Percentiles rank a stretch among this genome's conserved stretches.
These are phyloP conservation scores for Oidium heveae DNA, from an alignment of 2,329 filamentous ascomycete species.

Conservation along the genomic window DNA sequence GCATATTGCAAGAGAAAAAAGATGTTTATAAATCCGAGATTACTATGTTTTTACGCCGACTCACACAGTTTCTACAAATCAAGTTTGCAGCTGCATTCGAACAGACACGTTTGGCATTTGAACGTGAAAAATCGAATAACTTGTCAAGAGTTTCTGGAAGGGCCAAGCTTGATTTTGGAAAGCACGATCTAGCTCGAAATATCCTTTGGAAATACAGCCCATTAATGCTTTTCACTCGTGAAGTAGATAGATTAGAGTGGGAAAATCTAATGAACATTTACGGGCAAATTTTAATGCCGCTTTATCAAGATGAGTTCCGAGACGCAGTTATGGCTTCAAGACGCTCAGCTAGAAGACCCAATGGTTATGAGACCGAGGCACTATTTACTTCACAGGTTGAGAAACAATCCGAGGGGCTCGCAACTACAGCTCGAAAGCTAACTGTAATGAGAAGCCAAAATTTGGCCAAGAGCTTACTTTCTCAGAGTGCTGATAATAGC, in stretches of 20 bases:
- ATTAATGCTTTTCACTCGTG: conserved; percentile 65
- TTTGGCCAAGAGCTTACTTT: conserved; percentile 45
- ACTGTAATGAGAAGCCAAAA: conserved; percentile 90
- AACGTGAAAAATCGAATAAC: conserved; percentile 22
- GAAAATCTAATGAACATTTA: conserved; percentile 56
- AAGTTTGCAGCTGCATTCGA: conserved; percentile 56
- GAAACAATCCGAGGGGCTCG: conserved; percentile 59
- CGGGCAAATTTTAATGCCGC: conserved; percentile 44
- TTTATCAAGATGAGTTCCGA: conserved; percentile 65
- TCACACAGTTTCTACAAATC: conserved; percentile 59
- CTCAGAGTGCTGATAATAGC: conserved; percentile 36
- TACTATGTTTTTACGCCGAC: conserved; percentile 46
- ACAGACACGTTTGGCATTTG: conserved; percentile 38
- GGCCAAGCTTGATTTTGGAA: conserved; percentile 41
- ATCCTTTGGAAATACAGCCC: conserved; percentile 73
- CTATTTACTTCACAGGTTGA: conserved; percentile 70
- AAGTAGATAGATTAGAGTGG: conserved; percentile 66
- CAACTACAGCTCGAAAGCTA: conserved; percentile 59
- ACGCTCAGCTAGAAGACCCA: conserved; percentile 47
- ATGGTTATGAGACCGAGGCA: conserved; percentile 54
- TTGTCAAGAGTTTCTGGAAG: conserved; percentile 21
- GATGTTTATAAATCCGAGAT: conserved; percentile 65
- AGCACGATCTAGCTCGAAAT: conserved; percentile 46
- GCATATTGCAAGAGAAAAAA: conserved; percentile 82
- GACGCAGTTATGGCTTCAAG: conserved; percentile 60